Base-by-base conservation (phyloP, 345 rosid genomes). In the Moricandia arvensis region DNA sequence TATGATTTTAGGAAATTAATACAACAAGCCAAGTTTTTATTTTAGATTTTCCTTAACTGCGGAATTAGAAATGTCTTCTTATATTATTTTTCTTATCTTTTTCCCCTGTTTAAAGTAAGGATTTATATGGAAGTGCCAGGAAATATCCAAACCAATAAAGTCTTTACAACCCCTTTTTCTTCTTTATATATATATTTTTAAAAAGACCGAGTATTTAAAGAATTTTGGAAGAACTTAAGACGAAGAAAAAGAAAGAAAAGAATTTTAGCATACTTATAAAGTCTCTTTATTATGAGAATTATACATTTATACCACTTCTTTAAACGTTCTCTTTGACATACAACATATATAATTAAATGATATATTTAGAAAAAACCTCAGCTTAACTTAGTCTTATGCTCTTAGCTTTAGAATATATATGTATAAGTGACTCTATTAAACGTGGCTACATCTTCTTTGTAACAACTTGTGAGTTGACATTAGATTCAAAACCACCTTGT, bases 1-100 rank as follows among this genome's bases (percentile, higher is more conserved):
- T 55, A 53, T n/a, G 7, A 51, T 17, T 21, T 69, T 55, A 17
- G 37, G 1, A 70, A 63, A 43, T 41, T 43, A 70, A 33, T 6
- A 53, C 41, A 47, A 33, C 61, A 43, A 5, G 11, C 35, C 68
- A 59, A 59, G 35, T n/a, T 16, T 15, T 71, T 38, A 43, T 24
- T 66, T 21, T 71, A 63, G 73, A 68, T 72, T 66, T 66, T 47
- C 64, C 69, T 68, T 51, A 78, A 66, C 16, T 35, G 27, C 21
- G 2, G 17, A 16, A 16, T 41, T 55, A 58, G 10, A 76, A 18
- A 55, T 60, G 24, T 60, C 62, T 68, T 60, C 55, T 27, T 58
- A 6, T 30, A 41, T 31, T 69, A 49, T 26, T 24, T 24, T 71
- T 58, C 49, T 11, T 59, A 65, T 66, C 49, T 62, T 59, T 59